Evolutionary conservation across 139 green algal genomes (phyloP).

Genomic region (Mesotaenium endlicherianum): DNA sequence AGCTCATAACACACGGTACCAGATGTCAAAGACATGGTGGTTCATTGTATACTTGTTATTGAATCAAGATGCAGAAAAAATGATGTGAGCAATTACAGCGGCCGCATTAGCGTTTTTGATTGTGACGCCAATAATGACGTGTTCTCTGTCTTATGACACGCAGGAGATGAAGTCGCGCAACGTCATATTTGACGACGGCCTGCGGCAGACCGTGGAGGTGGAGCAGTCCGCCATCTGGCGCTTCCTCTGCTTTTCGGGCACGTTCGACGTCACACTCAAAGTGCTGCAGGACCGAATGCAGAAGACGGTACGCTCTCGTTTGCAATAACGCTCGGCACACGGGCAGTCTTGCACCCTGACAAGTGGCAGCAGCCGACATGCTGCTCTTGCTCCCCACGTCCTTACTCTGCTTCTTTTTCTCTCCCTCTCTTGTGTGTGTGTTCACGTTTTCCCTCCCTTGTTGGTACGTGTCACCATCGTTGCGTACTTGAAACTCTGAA

Average conservation of each 20-base stretch:
- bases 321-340: neutral
- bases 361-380: neutral
- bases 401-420: neutral
- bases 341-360: neutral
- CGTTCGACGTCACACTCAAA: slow-evolving; percentile 47
- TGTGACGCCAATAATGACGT: too few species aligned
- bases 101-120: too few species aligned
- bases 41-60: too few species aligned
- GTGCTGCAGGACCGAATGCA: slow-evolving; percentile 54
- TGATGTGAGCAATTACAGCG: too few species aligned
- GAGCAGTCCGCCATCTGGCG: slow-evolving; percentile 60
- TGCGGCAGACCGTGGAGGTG: slow-evolving; percentile 57
- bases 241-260: slow-evolving; percentile 55
- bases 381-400: neutral
- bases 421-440: neutral
- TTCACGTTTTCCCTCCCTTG: neutral
- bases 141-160: too few species aligned
- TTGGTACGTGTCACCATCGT: neutral
- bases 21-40: too few species aligned
- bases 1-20: too few species aligned
- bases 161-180: slow-evolving; percentile 55
- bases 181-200: slow-evolving; percentile 59
- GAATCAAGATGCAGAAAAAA: too few species aligned
- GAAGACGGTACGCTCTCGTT: slow-evolving; percentile 21
- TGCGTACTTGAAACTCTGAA: too few species aligned